These are phyloP conservation scores for Lasiodiplodia sp. DNA, from an alignment of 2,329 filamentous ascomycete species.

Conservation along the genomic window DNA sequence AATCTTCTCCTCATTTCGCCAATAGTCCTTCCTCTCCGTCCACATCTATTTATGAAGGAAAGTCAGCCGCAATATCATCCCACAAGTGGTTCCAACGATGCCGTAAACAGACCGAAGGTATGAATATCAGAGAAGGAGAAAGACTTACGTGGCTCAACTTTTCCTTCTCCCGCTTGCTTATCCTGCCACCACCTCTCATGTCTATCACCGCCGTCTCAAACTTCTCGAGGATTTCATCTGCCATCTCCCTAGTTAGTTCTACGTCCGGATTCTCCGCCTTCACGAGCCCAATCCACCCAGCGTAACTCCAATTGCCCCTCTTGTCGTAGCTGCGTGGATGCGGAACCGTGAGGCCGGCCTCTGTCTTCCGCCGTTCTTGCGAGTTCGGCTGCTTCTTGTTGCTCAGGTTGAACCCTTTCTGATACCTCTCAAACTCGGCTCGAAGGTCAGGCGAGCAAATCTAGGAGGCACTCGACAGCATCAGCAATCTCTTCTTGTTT, in stretches of 20 bases:
- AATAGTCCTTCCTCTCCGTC: neutral
- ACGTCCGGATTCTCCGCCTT: neutral
- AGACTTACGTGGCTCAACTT: neutral
- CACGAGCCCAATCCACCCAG: neutral
- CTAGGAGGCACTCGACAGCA: neutral
- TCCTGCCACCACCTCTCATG: neutral
- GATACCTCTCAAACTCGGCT: neutral
- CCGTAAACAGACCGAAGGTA: neutral
- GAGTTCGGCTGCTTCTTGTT: neutral
- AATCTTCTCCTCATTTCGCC: neutral
- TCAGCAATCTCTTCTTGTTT: neutral
- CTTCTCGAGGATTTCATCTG: neutral
- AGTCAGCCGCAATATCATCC: neutral
- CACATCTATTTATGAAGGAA: neutral
- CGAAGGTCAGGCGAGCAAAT: neutral
- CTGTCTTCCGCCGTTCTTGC: neutral
- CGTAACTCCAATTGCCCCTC: neutral
- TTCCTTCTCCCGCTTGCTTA: neutral
- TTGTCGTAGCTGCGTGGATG: neutral
- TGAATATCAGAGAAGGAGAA: neutral
- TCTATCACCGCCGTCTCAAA: neutral
- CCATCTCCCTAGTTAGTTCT: neutral
- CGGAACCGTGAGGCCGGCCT: neutral
- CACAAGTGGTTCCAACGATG: neutral
- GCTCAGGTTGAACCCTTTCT: neutral